Percentiles rank a stretch among this genome's conserved stretches.
phyloP scores from a whole-genome alignment of 495 filamentous ascomycete genomes.

The Hypoxylon perforatum region DNA sequence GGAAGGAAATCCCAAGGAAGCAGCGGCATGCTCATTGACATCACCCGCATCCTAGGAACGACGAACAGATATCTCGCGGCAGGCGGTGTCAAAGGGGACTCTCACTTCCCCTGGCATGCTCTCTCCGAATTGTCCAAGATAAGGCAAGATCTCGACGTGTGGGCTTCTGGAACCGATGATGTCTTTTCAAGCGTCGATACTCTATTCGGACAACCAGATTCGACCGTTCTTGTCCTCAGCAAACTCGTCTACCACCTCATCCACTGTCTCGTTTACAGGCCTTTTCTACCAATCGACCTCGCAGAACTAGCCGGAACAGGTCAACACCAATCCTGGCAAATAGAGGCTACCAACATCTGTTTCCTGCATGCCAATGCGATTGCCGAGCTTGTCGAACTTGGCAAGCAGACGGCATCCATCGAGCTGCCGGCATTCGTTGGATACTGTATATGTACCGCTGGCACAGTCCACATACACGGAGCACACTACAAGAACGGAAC shows the following conservation, averaged over 20 bases:
- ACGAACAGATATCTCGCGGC: conserved; percentile 86
- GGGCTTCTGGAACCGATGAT: conserved; percentile 83
- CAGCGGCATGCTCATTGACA: conserved; percentile 81
- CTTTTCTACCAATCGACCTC: conserved; percentile 85
- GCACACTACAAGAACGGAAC: conserved; percentile 78
- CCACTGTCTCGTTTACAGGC: conserved; percentile 85
- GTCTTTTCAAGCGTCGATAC: conserved; percentile 79
- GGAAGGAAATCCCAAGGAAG: conserved; percentile 76
- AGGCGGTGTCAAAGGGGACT: conserved; percentile 87
- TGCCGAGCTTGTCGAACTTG: conserved; percentile 82
- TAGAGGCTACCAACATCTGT: conserved; percentile 85
- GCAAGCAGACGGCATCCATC: conserved; percentile 69
- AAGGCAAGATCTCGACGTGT: conserved; percentile 82
- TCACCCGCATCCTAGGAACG: conserved; percentile 81
- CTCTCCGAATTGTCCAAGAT: conserved; percentile 87
- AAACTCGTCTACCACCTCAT: conserved; percentile 87
- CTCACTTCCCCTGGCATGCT: conserved; percentile 89
- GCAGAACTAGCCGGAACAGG: conserved; percentile 79
- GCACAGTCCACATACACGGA: conserved; percentile 86
- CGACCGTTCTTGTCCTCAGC: conserved; percentile 79
- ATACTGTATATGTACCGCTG: conserved; percentile 84
- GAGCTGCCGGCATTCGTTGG: conserved; percentile 87
- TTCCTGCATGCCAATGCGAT: conserved; percentile 90
- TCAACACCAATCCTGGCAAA: conserved; percentile 91
- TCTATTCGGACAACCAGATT: conserved; percentile 80